Conservation (phyloP, 2,329 filamentous ascomycete species). For the Aspergillus ochraceus region DNA sequence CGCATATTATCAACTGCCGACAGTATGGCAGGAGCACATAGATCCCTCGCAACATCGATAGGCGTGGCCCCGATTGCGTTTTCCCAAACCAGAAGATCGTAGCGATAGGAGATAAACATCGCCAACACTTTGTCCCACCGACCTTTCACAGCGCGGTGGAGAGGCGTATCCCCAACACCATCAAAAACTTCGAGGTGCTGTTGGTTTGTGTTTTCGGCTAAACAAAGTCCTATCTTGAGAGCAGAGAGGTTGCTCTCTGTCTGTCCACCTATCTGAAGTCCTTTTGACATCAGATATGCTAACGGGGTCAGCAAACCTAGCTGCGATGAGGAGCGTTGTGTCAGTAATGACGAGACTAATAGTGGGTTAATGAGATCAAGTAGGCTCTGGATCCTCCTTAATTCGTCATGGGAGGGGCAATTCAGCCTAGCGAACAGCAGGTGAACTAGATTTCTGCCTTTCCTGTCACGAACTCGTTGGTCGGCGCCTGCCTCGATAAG, state of each 20-base stretch:
- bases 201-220: slow-evolving; percentile 54
- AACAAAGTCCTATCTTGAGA: slow-evolving; percentile 19
- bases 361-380: too few species aligned
- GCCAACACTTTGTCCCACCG: slow-evolving; percentile 60
- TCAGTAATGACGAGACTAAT: too few species aligned
- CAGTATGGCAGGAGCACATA: too few species aligned
- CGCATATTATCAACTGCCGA: too few species aligned
- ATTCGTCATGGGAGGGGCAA: too few species aligned
- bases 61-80: slow-evolving; percentile 76
- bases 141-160: slow-evolving; percentile 40
- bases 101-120: slow-evolving; percentile 52
- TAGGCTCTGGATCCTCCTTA: too few species aligned
- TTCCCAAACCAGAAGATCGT: slow-evolving; percentile 66
- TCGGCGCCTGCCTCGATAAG: slow-evolving; percentile 70
- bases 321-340: too few species aligned
- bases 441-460: slow-evolving; percentile 71
- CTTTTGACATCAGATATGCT: too few species aligned
- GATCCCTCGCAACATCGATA: slow-evolving; percentile 49
- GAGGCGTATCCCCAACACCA: slow-evolving; percentile 44
- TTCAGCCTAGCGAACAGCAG: slow-evolving; percentile 53
- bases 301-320: too few species aligned
- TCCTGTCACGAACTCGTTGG: slow-evolving; percentile 61
- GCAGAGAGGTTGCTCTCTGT: slow-evolving; percentile 22
- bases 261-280: slow-evolving; percentile 58
- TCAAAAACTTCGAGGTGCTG: slow-evolving; percentile 48